Evolutionary conservation across 495 filamentous ascomycete genomes (phyloP).

Genomic region (Penicillium mononematosum): DNA sequence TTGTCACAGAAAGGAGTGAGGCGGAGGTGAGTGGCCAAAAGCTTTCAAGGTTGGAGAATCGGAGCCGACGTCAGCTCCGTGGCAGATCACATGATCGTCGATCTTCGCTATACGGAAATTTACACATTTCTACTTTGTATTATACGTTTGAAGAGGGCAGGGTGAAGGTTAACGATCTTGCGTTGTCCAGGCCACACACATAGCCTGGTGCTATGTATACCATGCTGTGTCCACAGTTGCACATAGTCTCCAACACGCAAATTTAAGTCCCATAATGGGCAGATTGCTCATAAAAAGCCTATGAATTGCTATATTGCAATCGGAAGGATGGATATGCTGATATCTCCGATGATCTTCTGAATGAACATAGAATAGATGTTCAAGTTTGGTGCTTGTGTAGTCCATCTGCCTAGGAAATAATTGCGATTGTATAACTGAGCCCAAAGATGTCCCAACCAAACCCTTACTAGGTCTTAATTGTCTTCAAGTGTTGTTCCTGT

Average conservation of each 20-base stretch:
- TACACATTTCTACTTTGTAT: not conserved
- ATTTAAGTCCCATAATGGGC: not conserved
- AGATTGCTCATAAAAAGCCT: not conserved
- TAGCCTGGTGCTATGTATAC: not conserved
- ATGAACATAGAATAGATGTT: not conserved
- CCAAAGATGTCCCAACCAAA: not conserved
- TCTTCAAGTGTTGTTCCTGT: not conserved
- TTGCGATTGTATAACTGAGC: not conserved
- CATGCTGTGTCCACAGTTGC: not conserved
- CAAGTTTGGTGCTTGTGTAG: not conserved
- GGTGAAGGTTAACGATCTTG: not conserved
- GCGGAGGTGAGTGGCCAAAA: constrained; percentile 5
- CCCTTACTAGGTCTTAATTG: not conserved
- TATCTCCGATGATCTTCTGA: not conserved
- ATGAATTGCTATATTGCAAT: not conserved
- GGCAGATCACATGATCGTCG: constrained; percentile 2
- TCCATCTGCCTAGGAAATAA: not conserved
- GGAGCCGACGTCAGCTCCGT: constrained; percentile 6
- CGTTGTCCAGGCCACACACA: not conserved
- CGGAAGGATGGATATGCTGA: not conserved
- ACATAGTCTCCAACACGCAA: not conserved
- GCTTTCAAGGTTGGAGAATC: not conserved
- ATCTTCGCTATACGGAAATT: not conserved
- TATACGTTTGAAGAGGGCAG: not conserved
- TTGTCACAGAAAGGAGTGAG: not conserved